Percentiles rank a stretch among this genome's conserved stretches.
Evolutionary conservation across 805 yeast genomes (phyloP).

Genomic region (Lipomyces yamanashiensis): DNA sequence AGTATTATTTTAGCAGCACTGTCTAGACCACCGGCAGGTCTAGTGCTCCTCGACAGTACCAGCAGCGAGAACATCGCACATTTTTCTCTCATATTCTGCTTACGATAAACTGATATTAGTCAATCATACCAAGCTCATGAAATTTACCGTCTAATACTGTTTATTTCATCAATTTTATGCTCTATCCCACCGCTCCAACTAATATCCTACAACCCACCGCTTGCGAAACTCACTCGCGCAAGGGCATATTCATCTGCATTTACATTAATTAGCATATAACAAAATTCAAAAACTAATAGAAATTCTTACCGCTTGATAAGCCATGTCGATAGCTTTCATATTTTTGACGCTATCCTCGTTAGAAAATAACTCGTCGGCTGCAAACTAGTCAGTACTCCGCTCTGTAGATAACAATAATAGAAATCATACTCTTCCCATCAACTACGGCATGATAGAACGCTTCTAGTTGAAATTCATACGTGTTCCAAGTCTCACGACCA

Average conservation of each 20-base stretch:
- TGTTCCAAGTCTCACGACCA: slow-evolving; percentile 30
- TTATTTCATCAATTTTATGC: no score
- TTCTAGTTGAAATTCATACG: slow-evolving; percentile 30
- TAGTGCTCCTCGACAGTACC: no score
- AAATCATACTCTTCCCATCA: slow-evolving; percentile 13
- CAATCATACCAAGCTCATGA: no score
- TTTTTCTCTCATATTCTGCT: no score
- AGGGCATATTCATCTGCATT: slow-evolving; percentile 1
- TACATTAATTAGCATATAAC: not conserved
- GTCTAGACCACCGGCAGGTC: no score
- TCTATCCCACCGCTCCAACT: no score
- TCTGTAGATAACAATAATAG: not conserved
- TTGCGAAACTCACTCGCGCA: slow-evolving; percentile 5
- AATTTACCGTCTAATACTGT: no score
- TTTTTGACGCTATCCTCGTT: slow-evolving; percentile 25
- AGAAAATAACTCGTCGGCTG: slow-evolving; percentile 10
- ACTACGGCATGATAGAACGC: slow-evolving; percentile 26
- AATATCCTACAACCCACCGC: no score
- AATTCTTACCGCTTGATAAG: slow-evolving; percentile 29
- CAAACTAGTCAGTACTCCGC: not conserved
- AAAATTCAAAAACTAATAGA: not conserved
- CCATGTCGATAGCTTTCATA: slow-evolving; percentile 33
- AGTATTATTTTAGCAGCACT: no score
- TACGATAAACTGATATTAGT: no score
- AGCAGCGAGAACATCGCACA: no score